These are phyloP conservation scores for Pestalotiopsis sp. DNA, from an alignment of 2,329 filamentous ascomycete species.

Conservation along the genomic window DNA sequence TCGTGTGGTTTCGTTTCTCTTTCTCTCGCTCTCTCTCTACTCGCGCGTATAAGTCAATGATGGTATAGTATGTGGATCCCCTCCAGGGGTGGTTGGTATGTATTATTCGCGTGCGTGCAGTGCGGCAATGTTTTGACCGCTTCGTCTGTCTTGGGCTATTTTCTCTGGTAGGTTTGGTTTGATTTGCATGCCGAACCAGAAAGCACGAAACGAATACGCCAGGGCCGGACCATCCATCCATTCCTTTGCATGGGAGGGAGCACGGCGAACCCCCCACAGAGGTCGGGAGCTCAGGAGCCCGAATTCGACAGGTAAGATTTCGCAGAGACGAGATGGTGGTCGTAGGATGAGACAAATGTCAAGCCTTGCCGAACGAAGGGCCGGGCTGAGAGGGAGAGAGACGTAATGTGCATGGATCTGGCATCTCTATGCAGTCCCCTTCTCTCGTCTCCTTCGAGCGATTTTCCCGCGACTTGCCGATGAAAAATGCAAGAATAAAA, in stretches of 20 bases:
- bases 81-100: too few relatives aligned
- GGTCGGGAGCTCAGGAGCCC: neutral
- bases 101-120: neutral
- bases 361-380: neutral
- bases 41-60: neutral
- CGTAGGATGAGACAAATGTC: constrained; percentile 5
- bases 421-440: neutral
- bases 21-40: neutral
- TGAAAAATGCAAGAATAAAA: neutral
- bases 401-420: neutral
- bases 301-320: constrained; percentile 8
- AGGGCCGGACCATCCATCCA: neutral
- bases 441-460: neutral
- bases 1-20: too few relatives aligned
- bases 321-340: constrained; percentile 1
- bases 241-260: neutral
- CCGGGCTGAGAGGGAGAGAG: neutral
- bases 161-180: neutral
- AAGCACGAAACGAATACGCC: neutral
- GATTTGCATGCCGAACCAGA: neutral
- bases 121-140: constrained; percentile 3
- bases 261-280: neutral
- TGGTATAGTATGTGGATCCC: too few relatives aligned
- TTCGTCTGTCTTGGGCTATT: neutral
- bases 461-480: neutral